Conservation (phyloP, 768 basidiomycete genomes). For the Tubosaeta brunneosetosa region DNA sequence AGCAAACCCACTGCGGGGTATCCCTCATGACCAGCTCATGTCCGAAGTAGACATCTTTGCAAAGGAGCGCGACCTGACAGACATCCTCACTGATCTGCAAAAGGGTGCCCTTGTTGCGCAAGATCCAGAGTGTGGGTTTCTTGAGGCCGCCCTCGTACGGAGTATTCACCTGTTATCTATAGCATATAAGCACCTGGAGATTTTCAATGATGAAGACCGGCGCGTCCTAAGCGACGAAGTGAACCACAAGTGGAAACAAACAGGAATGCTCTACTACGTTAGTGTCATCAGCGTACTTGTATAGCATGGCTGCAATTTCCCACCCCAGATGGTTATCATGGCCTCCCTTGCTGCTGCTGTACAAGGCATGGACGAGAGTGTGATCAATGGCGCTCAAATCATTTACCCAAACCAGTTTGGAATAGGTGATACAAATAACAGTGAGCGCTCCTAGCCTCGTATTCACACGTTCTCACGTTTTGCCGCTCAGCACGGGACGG, state of each 20-base stretch:
- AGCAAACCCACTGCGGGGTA: constrained; percentile 55
- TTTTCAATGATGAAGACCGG: constrained; percentile 44
- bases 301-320: constrained; percentile 25
- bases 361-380: constrained; percentile 51
- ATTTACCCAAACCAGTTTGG: constrained; percentile 52
- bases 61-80: constrained; percentile 35
- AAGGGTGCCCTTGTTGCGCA: constrained; percentile 77
- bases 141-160: constrained; percentile 26
- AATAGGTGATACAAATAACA: constrained; percentile 31
- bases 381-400: constrained; percentile 42
- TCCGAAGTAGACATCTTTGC: constrained; percentile 60
- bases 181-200: constrained; percentile 37
- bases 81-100: constrained; percentile 44
- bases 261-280: constrained; percentile 40
- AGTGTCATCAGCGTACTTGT: neutral
- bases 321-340: constrained; percentile 44
- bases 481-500: constrained; percentile 39
- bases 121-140: constrained; percentile 45
- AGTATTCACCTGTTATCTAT: constrained; percentile 19
- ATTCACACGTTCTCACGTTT: neutral
- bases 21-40: constrained; percentile 56
- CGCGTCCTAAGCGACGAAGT: constrained; percentile 39
- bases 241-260: constrained; percentile 48
- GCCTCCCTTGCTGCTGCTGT: constrained; percentile 76
- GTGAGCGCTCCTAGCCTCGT: constrained; percentile 16